A percentile compares a stretch with the other conserved stretches of the same genome.
These are phyloP conservation scores for Trametes elegans DNA, from an alignment of 768 basidiomycete species.

Conservation along the genomic window DNA sequence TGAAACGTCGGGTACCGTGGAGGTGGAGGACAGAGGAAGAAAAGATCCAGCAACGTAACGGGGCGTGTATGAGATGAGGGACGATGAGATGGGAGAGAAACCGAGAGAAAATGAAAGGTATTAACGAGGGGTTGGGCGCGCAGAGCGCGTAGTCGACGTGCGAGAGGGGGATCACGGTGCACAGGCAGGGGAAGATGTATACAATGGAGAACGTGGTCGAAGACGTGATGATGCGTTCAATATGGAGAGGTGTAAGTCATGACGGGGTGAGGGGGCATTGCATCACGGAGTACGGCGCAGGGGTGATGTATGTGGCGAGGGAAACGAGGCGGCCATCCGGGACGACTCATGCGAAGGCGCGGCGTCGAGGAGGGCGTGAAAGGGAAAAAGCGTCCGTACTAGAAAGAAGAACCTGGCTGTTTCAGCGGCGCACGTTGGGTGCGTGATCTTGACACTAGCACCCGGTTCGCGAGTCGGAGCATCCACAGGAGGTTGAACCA, in stretches of 20 bases:
- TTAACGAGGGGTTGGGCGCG: constrained; percentile 18
- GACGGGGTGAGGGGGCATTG: constrained; percentile 7
- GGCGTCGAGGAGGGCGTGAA: constrained; percentile 41
- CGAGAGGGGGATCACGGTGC: constrained; percentile 23
- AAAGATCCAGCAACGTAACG: constrained; percentile 32
- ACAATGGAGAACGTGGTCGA: constrained; percentile 23
- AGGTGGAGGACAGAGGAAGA: constrained; percentile 72
- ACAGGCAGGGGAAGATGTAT: constrained; percentile 22
- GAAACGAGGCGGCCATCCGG: constrained; percentile 25
- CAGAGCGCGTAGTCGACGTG: constrained; percentile 7
- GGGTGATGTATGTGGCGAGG: constrained; percentile 19
- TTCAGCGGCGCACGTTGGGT: constrained; percentile 33
- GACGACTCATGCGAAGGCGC: neutral
- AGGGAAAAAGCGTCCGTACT: constrained; percentile 78
- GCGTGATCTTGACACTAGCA: constrained; percentile 15
- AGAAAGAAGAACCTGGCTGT: constrained; percentile 37
- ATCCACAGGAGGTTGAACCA: constrained; percentile 13
- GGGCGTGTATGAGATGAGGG: constrained; percentile 11
- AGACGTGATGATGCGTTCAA: constrained; percentile 22
- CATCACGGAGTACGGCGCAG: constrained; percentile 31
- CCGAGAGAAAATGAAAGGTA: constrained; percentile 14
- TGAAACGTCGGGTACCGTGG: constrained; percentile 30
- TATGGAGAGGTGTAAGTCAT: constrained; percentile 14
- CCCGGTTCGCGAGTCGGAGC: constrained; percentile 6
- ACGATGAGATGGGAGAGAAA: constrained; percentile 5